Conservation (phyloP, 2,329 filamentous ascomycete species). For the Tolypocladium guangdongense region DNA sequence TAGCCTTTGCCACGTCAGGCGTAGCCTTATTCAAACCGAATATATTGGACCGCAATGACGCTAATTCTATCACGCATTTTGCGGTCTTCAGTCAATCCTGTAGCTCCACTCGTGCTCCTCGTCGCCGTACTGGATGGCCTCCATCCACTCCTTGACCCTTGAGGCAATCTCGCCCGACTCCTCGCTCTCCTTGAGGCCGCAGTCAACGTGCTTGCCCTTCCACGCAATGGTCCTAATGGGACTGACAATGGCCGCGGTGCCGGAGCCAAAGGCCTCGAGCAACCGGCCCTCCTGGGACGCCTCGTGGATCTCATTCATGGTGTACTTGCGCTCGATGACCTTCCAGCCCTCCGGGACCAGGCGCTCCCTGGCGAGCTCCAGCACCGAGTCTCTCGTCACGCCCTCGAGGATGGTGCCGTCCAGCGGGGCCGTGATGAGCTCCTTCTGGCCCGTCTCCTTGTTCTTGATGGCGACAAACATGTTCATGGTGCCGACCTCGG, state of each 20-base stretch:
- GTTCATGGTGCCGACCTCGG: conserved; percentile 98
- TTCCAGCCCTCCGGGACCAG: conserved; percentile 81
- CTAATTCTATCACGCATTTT: neutral
- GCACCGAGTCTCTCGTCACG: conserved; percentile 83
- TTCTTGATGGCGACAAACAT: conserved; percentile 81
- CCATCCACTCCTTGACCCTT: conserved; percentile 94
- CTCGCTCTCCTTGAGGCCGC: conserved; percentile 67
- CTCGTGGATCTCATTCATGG: conserved; percentile 75
- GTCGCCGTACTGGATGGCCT: conserved; percentile 89
- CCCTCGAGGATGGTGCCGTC: conserved; percentile 96
- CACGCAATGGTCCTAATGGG: conserved; percentile 85
- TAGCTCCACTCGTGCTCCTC: conserved; percentile 88
- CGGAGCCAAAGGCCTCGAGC: conserved; percentile 86
- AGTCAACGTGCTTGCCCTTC: conserved; percentile 70
- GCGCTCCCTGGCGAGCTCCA: conserved; percentile 75
- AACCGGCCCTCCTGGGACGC: conserved; percentile 76
- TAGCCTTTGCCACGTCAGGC: neutral
- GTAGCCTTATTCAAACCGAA: neutral
- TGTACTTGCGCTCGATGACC: conserved; percentile 80
- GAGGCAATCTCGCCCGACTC: conserved; percentile 81
- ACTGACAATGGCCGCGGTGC: conserved; percentile 88
- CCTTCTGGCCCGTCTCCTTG: conserved; percentile 79
- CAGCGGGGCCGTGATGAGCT: conserved; percentile 87
- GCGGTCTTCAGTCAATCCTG: conserved; percentile 16
- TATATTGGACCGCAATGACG: neutral